phyloP scores from a whole-genome alignment of 1,139 yeast genomes.

The Pichia sp. region DNA sequence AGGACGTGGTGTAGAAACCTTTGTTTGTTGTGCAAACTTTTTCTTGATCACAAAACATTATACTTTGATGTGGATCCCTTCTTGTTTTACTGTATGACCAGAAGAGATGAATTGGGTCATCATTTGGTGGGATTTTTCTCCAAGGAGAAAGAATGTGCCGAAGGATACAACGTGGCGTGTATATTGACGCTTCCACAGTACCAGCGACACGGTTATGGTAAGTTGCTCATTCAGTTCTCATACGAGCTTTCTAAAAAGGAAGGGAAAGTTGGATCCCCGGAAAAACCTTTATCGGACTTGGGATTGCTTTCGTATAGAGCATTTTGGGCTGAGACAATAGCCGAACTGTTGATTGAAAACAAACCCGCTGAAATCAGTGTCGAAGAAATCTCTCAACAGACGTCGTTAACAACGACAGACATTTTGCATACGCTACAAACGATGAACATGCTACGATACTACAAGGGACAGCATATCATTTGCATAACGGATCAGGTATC shows the following conservation, averaged over 20 bases:
- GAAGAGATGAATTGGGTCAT: slow-evolving; percentile 82
- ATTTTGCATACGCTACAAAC: slow-evolving; percentile 91
- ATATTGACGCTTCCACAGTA: slow-evolving; percentile 92
- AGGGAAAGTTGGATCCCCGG: slow-evolving; percentile 92
- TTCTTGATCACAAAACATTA: slow-evolving; percentile 89
- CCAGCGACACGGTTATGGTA: slow-evolving; percentile 92
- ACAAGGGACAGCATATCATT: slow-evolving; percentile 93
- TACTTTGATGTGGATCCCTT: slow-evolving; percentile 98
- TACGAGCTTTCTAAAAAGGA: slow-evolving; percentile 86
- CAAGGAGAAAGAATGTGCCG: slow-evolving; percentile 93
- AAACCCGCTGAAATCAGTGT: slow-evolving; percentile 70
- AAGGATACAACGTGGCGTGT: slow-evolving; percentile 96
- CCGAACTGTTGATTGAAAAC: slow-evolving; percentile 66
- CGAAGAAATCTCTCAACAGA: slow-evolving; percentile 80
- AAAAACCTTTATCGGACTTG: slow-evolving; percentile 91
- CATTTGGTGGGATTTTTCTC: slow-evolving; percentile 95
- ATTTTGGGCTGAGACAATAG: slow-evolving; percentile 90
- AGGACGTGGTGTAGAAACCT: slow-evolving; percentile 95
- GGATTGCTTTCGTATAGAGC: slow-evolving; percentile 93
- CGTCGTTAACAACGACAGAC: slow-evolving; percentile 96
- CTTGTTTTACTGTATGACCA: slow-evolving; percentile 90
- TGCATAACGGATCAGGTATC: slow-evolving; percentile 82
- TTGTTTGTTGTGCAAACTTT: slow-evolving; percentile 80
- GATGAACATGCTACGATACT: slow-evolving; percentile 81
- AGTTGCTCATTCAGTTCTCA: slow-evolving; percentile 85